Conservation (phyloP, 192 early-diverging fungal genomes). For the Backusella mclennaniae region DNA sequence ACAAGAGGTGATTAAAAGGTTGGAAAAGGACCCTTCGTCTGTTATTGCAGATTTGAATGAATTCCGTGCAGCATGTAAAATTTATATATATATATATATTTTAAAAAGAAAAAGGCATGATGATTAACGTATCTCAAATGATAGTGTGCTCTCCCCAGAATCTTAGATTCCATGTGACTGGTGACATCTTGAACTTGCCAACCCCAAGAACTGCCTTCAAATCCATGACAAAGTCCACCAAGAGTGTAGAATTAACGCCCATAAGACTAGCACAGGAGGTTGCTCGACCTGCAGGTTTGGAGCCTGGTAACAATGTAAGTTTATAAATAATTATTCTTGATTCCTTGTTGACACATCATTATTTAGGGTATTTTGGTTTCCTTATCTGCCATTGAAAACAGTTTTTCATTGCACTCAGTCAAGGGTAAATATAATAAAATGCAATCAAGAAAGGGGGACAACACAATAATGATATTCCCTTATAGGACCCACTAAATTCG, state of each 20-base stretch:
- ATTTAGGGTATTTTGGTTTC: slow-evolving; percentile 45
- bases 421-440: slow-evolving; percentile 26
- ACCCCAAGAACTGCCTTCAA: slow-evolving; percentile 42
- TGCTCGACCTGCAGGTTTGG: slow-evolving; percentile 14
- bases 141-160: slow-evolving; percentile 49
- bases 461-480: not conserved
- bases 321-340: too few species aligned
- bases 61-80: slow-evolving; percentile 48
- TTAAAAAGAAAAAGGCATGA: too few species aligned
- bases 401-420: slow-evolving; percentile 47
- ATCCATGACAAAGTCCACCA: slow-evolving; percentile 9
- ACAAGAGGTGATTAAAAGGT: slow-evolving; percentile 41
- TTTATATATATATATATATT: too few species aligned
- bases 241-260: not conserved
- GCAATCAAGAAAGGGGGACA: not conserved
- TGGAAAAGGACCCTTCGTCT: slow-evolving; percentile 42
- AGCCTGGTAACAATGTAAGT: slow-evolving; percentile 29
- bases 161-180: slow-evolving; percentile 52
- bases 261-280: slow-evolving; percentile 26
- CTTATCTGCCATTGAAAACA: slow-evolving; percentile 56
- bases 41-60: slow-evolving; percentile 44
- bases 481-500: slow-evolving; percentile 41
- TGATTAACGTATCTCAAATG: not conserved
- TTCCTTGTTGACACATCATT: too few species aligned
- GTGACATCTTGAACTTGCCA: slow-evolving; percentile 48